These are phyloP conservation scores for Aspergillus niger DNA, from an alignment of 2,329 filamentous ascomycete species.

Conservation along the genomic window DNA sequence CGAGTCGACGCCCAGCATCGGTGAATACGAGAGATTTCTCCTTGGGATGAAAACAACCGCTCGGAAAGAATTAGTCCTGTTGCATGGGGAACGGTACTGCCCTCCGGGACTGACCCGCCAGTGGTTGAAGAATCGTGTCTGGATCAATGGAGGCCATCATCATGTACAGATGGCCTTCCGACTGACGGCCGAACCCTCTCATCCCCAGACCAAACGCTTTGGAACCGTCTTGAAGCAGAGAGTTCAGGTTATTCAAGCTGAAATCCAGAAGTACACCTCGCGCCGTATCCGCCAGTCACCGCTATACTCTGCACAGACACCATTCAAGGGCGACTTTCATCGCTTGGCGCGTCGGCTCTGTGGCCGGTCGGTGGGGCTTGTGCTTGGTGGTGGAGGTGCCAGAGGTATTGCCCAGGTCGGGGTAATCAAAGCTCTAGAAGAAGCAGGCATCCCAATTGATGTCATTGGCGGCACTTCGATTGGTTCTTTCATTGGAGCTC, in stretches of 20 bases:
- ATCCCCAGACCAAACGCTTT: constrained; percentile 73
- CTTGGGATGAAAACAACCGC: constrained; percentile 97
- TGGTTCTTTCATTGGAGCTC: constrained; percentile 87
- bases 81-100: constrained; percentile 88
- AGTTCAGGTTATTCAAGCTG: constrained; percentile 91
- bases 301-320: constrained; percentile 85
- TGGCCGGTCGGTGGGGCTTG: constrained; percentile 90
- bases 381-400: constrained; percentile 90
- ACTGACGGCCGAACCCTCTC: constrained; percentile 72
- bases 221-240: constrained; percentile 86
- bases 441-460: constrained; percentile 94
- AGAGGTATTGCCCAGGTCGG: constrained; percentile 90
- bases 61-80: constrained; percentile 83
- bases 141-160: constrained; percentile 97
- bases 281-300: constrained; percentile 85
- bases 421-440: constrained; percentile 91
- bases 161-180: constrained; percentile 95
- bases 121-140: constrained; percentile 90
- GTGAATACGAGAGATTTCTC: constrained; percentile 95
- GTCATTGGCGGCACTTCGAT: constrained; percentile 95
- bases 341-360: constrained; percentile 85
- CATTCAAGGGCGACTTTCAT: constrained; percentile 96
- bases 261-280: constrained; percentile 97
- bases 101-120: constrained; percentile 79
- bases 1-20: constrained; percentile 84